Evolutionary conservation across 2,329 filamentous ascomycete genomes (phyloP).

Genomic region (Venturia carpophila): DNA sequence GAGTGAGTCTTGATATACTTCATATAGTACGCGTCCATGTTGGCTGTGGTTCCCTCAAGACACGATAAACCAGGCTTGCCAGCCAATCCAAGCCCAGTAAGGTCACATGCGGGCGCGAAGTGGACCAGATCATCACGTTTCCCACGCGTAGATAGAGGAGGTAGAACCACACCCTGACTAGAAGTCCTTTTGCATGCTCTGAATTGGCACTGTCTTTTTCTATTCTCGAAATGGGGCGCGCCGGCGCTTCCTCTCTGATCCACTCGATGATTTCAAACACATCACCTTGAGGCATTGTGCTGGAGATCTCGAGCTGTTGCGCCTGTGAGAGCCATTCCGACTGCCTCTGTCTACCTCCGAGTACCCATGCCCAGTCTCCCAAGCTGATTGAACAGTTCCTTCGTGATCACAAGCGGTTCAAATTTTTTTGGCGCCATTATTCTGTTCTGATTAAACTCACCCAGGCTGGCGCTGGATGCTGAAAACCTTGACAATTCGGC

Average conservation of each 20-base stretch:
- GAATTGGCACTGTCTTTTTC: background rate
- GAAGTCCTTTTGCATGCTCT: constrained; percentile 21
- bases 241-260: constrained; percentile 33
- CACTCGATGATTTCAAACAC: constrained; percentile 41
- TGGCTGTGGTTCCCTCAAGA: constrained; percentile 41
- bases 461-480: too few relatives aligned
- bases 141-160: constrained; percentile 53
- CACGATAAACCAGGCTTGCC: constrained; percentile 52
- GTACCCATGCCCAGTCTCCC: too few relatives aligned
- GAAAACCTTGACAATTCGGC: too few relatives aligned
- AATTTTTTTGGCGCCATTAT: too few relatives aligned
- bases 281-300: constrained; percentile 38
- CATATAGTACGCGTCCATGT: constrained; percentile 54
- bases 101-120: constrained; percentile 43
- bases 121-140: constrained; percentile 52
- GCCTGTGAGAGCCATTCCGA: constrained; percentile 47
- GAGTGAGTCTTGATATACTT: constrained; percentile 55
- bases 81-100: constrained; percentile 53
- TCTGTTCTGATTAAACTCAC: too few relatives aligned
- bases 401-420: too few relatives aligned
- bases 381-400: too few relatives aligned
- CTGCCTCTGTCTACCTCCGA: constrained; percentile 29
- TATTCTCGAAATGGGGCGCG: constrained; percentile 22
- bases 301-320: constrained; percentile 34
- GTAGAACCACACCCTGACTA: constrained; percentile 55